Evolutionary conservation across 768 basidiomycete species (phyloP).

Genomic region (Kwoniella botswanensis): DNA sequence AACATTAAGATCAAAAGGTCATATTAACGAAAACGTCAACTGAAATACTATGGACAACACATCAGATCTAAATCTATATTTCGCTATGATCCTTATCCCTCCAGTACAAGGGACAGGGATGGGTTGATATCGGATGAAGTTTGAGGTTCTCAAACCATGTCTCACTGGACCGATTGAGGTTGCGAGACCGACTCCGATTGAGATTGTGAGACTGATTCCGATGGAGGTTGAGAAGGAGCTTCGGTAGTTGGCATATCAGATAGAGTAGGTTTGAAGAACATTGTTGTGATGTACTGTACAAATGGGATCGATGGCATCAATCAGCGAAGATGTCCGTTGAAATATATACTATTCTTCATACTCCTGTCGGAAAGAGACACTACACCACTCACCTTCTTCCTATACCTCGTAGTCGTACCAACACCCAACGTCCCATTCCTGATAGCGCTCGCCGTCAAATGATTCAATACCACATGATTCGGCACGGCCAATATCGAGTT

Average conservation of each 20-base stretch:
- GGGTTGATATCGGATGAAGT: too few relatives aligned
- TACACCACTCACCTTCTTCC: conserved; percentile 72
- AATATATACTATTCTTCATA: too few relatives aligned
- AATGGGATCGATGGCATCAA: too few relatives aligned
- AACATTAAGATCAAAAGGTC: too few relatives aligned
- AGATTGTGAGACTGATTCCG: conserved; percentile 3
- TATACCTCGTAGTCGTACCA: conserved; percentile 86
- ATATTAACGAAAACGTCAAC: too few relatives aligned
- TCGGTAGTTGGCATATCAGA: conserved; percentile 24
- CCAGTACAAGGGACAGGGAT: too few relatives aligned
- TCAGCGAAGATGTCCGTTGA: neutral
- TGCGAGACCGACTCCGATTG: conserved; percentile 10
- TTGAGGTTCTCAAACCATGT: too few relatives aligned
- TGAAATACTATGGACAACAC: too few relatives aligned
- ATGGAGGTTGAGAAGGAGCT: neutral
- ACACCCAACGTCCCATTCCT: conserved; percentile 91
- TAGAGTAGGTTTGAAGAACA: conserved; percentile 72
- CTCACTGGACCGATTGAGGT: conserved; percentile 6
- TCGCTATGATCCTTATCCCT: too few relatives aligned
- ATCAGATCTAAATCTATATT: too few relatives aligned
- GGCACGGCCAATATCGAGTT: conserved; percentile 89
- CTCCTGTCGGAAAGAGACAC: too few relatives aligned
- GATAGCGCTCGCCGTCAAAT: conserved; percentile 93
- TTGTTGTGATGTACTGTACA: conserved; percentile 82
- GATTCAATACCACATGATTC: conserved; percentile 90